Conservation (phyloP, 257 asterid species). For the Solanum clarkiae region DNA sequence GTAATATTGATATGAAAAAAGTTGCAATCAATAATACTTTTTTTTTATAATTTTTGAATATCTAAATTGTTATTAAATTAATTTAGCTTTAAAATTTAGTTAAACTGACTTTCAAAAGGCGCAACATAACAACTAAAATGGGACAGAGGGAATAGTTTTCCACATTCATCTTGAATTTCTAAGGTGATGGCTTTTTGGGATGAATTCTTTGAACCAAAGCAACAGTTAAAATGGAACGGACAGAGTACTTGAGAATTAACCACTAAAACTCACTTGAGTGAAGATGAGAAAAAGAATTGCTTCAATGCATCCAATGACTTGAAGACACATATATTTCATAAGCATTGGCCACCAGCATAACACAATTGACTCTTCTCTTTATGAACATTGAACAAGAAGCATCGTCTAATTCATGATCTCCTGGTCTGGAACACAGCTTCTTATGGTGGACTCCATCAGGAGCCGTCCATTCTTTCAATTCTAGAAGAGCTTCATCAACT, state of each 20-base stretch:
- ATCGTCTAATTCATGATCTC: background rate
- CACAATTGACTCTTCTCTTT: constrained; percentile 10
- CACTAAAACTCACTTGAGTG: constrained; percentile 1
- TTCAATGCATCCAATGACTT: constrained; percentile 12
- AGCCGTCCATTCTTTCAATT: constrained; percentile 13
- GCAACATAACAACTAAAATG: no score
- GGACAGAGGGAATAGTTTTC: background rate
- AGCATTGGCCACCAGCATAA: constrained; percentile 16
- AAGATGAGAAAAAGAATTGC: constrained; percentile 1
- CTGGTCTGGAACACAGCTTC: constrained; percentile 2
- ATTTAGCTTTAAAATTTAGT: no score
- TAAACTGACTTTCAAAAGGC: no score
- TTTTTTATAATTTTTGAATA: no score
- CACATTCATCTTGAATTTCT: background rate
- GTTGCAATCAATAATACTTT: no score
- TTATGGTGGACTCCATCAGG: constrained; percentile 13
- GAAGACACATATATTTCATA: constrained; percentile 9
- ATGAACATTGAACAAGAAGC: background rate
- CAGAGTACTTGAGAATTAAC: background rate
- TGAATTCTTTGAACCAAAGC: background rate
- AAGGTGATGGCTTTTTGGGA: no score
- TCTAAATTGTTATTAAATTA: no score
- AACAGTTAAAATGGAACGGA: background rate
- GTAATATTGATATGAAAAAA: no score
- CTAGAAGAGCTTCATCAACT: constrained; percentile 4